These are phyloP conservation scores for Colletotrichum eleusines DNA, from an alignment of 2,329 filamentous ascomycete species.

Conservation along the genomic window DNA sequence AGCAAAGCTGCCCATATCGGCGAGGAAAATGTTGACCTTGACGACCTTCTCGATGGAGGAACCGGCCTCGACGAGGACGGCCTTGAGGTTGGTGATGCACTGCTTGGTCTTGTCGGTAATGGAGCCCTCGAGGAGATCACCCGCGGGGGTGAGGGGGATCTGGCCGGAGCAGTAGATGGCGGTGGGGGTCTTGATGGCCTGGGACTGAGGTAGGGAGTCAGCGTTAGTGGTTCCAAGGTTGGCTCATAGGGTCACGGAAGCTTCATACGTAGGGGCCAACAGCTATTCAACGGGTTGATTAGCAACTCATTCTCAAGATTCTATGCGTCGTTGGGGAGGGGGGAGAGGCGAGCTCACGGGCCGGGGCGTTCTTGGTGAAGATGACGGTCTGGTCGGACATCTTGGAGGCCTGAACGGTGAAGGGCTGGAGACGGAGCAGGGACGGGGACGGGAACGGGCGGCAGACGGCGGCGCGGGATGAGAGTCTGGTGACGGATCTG, in stretches of 20 bases:
- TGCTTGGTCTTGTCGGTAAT: slow-evolving; percentile 73
- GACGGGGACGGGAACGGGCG: slow-evolving; percentile 5
- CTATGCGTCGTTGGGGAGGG: neutral
- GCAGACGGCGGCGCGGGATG: slow-evolving; percentile 24
- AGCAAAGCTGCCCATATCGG: slow-evolving; percentile 90
- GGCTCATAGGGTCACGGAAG: neutral
- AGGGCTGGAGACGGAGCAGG: slow-evolving; percentile 11
- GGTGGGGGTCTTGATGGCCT: slow-evolving; percentile 74
- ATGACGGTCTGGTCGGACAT: slow-evolving; percentile 57
- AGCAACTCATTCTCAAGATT: slow-evolving; percentile 13
- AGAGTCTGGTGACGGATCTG: slow-evolving; percentile 40
- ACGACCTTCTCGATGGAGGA: slow-evolving; percentile 84
- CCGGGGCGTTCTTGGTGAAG: slow-evolving; percentile 70
- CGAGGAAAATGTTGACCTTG: slow-evolving; percentile 92
- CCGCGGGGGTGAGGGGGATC: slow-evolving; percentile 75
- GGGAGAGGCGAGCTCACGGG: slow-evolving; percentile 58
- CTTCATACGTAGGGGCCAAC: slow-evolving; percentile 72
- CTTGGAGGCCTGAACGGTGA: slow-evolving; percentile 31
- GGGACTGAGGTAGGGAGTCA: slow-evolving; percentile 60
- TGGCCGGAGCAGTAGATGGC: slow-evolving; percentile 78
- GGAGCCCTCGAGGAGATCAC: slow-evolving; percentile 67
- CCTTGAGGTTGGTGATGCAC: slow-evolving; percentile 82
- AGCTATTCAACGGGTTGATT: slow-evolving; percentile 54
- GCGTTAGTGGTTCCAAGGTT: slow-evolving; percentile 26
- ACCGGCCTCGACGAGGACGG: slow-evolving; percentile 85